phyloP scores from a whole-genome alignment of 108 stramenopile genomes.

The Nitzschia sp. region DNA sequence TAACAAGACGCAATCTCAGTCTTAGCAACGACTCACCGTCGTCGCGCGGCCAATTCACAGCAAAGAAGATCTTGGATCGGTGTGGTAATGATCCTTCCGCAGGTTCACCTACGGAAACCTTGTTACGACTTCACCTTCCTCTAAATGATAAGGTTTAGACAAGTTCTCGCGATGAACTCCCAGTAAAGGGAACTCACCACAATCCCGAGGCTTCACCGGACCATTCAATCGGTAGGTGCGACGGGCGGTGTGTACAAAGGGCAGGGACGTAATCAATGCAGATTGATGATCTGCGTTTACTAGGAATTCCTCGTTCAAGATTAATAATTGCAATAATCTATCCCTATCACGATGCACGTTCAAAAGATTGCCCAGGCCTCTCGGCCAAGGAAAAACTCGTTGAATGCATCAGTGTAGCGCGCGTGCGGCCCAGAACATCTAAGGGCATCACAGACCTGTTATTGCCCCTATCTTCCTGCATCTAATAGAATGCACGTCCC shows the following conservation, averaged over 20 bases:
- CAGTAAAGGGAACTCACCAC: constrained; percentile 58
- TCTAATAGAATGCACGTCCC: constrained; percentile 92
- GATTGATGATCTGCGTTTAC: constrained; percentile 99
- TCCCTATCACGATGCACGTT: constrained; percentile 98
- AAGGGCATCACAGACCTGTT: constrained; percentile 99
- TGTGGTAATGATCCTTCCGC: constrained; percentile 98
- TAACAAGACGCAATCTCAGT: too few species aligned
- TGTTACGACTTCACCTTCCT: constrained; percentile 98
- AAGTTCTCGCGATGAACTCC: constrained; percentile 63
- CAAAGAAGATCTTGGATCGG: constrained; percentile 69
- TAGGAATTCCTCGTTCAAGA: constrained; percentile 99
- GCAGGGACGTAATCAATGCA: constrained; percentile 95
- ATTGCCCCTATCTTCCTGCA: constrained; percentile 96
- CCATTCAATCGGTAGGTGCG: constrained; percentile 98
- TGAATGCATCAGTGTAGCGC: constrained; percentile 97
- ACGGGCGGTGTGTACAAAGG: constrained; percentile 99
- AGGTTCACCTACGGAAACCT: constrained; percentile 99
- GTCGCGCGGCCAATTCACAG: constrained; percentile 30
- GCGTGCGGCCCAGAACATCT: constrained; percentile 99
- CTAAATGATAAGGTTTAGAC: constrained; percentile 94
- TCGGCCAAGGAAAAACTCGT: constrained; percentile 90
- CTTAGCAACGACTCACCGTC: not conserved
- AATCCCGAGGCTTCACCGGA: constrained; percentile 96
- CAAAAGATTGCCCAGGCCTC: constrained; percentile 97
- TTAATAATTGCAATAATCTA: constrained; percentile 99